Percentiles rank a stretch among this genome's conserved stretches.
phyloP scores from a whole-genome alignment of 2,329 filamentous ascomycete genomes.

The Plectosphaerella cucumerina region DNA sequence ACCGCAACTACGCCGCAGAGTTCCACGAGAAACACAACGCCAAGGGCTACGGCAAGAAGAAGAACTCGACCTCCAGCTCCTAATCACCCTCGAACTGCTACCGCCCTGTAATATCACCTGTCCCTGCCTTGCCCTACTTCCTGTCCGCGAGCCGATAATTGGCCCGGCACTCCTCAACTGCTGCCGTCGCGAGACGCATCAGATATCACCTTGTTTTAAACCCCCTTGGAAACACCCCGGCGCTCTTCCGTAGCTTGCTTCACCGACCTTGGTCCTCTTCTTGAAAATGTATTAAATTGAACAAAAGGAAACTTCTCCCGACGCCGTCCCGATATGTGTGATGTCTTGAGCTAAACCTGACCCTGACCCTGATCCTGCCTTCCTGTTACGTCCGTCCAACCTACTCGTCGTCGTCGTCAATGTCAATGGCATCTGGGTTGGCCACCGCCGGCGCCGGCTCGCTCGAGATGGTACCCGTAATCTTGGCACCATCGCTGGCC shows the following conservation, averaged over 20 bases:
- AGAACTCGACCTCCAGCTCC: not conserved
- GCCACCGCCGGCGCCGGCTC: slow-evolving; percentile 41
- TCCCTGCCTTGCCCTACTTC: no score
- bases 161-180: no score
- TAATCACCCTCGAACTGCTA: not conserved
- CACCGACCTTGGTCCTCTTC: not conserved
- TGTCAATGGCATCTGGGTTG: slow-evolving; percentile 83
- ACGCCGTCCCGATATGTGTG: not conserved
- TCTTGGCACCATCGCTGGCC: slow-evolving; percentile 68
- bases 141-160: no score
- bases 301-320: not conserved
- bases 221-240: not conserved
- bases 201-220: no score
- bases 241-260: not conserved
- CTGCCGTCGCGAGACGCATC: no score
- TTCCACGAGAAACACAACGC: slow-evolving; percentile 58
- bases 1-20: slow-evolving; percentile 53
- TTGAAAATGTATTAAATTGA: slow-evolving; percentile 6
- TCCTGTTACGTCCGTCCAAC: slow-evolving; percentile 1
- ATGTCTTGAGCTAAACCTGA: not conserved
- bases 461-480: slow-evolving; percentile 38
- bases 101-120: no score
- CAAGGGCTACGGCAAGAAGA: slow-evolving; percentile 36
- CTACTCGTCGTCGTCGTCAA: slow-evolving; percentile 68
- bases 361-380: not conserved